Evolutionary conservation across 2,329 filamentous ascomycete species (phyloP), one percentile per base, ranked within the genome.

Genomic region (Sporothrix dimorphospora): DNA sequence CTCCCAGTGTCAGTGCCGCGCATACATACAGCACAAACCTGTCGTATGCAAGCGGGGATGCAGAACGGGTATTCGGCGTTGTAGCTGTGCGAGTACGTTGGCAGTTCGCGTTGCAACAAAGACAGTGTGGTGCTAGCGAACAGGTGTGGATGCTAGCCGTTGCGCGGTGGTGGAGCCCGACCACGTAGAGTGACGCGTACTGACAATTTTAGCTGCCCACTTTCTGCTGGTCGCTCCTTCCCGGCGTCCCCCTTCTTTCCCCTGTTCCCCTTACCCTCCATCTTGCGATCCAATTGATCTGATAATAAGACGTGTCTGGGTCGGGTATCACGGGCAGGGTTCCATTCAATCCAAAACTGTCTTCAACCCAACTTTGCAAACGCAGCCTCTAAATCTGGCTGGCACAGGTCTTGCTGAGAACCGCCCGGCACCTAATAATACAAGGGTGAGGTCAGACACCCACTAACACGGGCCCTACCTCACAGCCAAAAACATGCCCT

Each of bases 331-430:
- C 1, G 40, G 40, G 30, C 30, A 34, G 6, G 30, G 30, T 0
- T 34, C 34, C 27, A 30, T 14, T 30, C 19, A 5, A 42, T 42
- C 2, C 40, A 42, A 3, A 21, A 27, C 21, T 12, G 21, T 24
- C 49, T 55, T 16, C 5, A 30, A 55, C 24, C 6, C 9, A n/a
- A 53, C 51, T 11, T 12, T 21, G 34, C 12, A 24, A 34, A 8
- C 14, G 1, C 14, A 27, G 16, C 12, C 34, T 21, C 84, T 76
- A 34, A 34, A 34, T 34, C 30, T 34, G 30, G 6, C 30, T 34
- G 30, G 30, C 30, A 34, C 6, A 34, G 30, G 30, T 34, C 30
- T 34, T 6, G 30, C 30, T 34, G 30, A 34, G 30, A 6, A 34
- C 30, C 6, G 30, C 6, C 30, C 30, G 30, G 30, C 30, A 34